Evolutionary conservation across 768 basidiomycete species (phyloP).

Genomic region (Leccinum rimulosum): DNA sequence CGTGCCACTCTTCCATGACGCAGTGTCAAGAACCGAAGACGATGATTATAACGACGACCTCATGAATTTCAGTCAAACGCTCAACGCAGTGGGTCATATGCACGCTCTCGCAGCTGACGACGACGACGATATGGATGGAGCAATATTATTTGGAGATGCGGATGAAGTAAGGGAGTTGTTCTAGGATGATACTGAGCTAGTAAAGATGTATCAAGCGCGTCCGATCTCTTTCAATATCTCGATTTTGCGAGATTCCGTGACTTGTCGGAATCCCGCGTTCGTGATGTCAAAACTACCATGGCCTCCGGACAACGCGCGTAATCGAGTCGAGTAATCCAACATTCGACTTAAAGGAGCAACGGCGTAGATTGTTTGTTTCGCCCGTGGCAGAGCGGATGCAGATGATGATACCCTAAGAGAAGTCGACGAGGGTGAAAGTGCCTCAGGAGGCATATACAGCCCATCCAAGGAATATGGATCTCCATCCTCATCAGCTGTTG

Average conservation of each 20-base stretch:
- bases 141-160: slow-evolving; percentile 77
- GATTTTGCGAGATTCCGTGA: slow-evolving; percentile 55
- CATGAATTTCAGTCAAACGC: slow-evolving; percentile 72
- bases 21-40: slow-evolving; percentile 27
- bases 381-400: slow-evolving; percentile 34
- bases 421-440: slow-evolving; percentile 68
- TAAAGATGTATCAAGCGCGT: slow-evolving; percentile 44
- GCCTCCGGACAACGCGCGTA: slow-evolving; percentile 80
- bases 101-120: slow-evolving; percentile 63
- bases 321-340: slow-evolving; percentile 74
- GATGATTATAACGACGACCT: slow-evolving; percentile 46
- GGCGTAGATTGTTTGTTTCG: slow-evolving; percentile 68
- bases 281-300: slow-evolving; percentile 79
- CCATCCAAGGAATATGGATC: slow-evolving; percentile 55
- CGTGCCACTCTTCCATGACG: slow-evolving; percentile 45
- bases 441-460: slow-evolving; percentile 71
- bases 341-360: slow-evolving; percentile 77
- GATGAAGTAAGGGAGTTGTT: slow-evolving; percentile 68
- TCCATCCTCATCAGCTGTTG: slow-evolving; percentile 37
- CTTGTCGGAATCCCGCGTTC: slow-evolving; percentile 72
- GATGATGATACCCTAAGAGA: slow-evolving; percentile 29
- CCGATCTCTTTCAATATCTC: slow-evolving; percentile 83
- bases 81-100: slow-evolving; percentile 56
- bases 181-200: slow-evolving; percentile 20
- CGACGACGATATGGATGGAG: slow-evolving; percentile 74